Conservation (phyloP, 176 grass and related monocot species). For the Aegilops bicornis region DNA sequence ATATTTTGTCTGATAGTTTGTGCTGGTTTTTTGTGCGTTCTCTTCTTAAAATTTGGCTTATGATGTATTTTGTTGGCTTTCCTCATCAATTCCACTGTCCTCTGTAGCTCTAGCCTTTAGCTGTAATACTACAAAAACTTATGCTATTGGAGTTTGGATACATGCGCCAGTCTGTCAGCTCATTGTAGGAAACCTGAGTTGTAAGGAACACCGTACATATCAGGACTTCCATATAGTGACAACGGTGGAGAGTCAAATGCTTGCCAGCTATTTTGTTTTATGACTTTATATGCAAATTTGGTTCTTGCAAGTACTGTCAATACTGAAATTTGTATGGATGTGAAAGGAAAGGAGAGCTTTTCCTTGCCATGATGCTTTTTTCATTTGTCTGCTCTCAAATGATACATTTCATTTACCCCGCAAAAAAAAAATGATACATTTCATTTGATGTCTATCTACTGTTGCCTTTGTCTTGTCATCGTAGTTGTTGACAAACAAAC, state of each 20-base stretch:
- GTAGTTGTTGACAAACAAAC: neutral
- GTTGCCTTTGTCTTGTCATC: neutral
- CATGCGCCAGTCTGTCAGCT: neutral
- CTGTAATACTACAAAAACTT: neutral
- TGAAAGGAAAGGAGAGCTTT: neutral
- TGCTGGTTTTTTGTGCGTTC: neutral
- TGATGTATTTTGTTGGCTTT: neutral
- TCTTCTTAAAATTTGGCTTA: neutral
- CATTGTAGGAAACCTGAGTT: neutral
- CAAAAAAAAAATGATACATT: neutral
- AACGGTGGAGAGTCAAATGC: neutral
- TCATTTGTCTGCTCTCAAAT: constrained; percentile 1
- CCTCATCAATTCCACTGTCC: neutral
- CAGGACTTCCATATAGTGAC: neutral
- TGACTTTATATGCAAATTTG: neutral
- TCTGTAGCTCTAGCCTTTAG: neutral
- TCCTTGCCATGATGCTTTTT: neutral
- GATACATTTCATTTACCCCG: neutral
- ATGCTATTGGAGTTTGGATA: neutral
- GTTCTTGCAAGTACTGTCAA: neutral
- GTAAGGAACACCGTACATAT: neutral
- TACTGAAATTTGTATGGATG: constrained; percentile 4
- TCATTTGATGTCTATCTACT: neutral
- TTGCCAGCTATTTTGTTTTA: neutral
- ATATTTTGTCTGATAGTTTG: constrained; percentile 5